These are phyloP conservation scores for Rhizopus sp. DNA, from an alignment of 371 early-diverging fungal species.

Conservation along the genomic window DNA sequence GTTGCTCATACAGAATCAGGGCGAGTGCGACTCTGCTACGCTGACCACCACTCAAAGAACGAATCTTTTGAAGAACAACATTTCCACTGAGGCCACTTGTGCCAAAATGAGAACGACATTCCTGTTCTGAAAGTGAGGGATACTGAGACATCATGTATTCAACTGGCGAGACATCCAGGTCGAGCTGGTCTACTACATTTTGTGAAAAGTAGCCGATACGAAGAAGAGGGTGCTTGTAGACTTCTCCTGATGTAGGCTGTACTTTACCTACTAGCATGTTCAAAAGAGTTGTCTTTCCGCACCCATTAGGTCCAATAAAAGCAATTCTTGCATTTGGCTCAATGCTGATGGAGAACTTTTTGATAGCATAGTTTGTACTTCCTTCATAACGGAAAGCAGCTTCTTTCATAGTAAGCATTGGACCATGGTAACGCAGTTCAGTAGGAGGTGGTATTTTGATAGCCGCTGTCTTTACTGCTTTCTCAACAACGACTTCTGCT, in stretches of 20 bases:
- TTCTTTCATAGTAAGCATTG: conserved; percentile 64
- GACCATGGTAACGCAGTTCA: conserved; percentile 62
- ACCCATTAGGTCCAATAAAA: conserved; percentile 79
- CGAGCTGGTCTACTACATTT: conserved; percentile 69
- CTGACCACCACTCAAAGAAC: conserved; percentile 74
- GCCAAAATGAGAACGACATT: conserved; percentile 68
- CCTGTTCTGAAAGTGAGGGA: conserved; percentile 56
- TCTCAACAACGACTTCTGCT: conserved; percentile 62
- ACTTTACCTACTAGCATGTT: conserved; percentile 68
- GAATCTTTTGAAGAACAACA: conserved; percentile 51
- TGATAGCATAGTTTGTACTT: conserved; percentile 21
- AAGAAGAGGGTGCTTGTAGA: conserved; percentile 60
- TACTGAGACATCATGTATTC: conserved; percentile 47
- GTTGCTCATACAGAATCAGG: conserved; percentile 57
- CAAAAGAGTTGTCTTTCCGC: conserved; percentile 85
- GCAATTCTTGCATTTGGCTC: conserved; percentile 63
- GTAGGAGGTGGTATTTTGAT: conserved; percentile 62
- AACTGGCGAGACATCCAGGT: conserved; percentile 51
- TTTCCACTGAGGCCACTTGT: conserved; percentile 68
- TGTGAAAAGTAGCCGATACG: conserved; percentile 83
- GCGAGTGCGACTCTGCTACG: conserved; percentile 76
- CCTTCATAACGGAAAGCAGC: conserved; percentile 63
- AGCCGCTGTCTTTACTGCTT: conserved; percentile 45
- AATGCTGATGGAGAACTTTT: conserved; percentile 60
- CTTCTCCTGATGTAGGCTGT: conserved; percentile 56